Evolutionary conservation across 495 filamentous ascomycete genomes (phyloP).

Genomic region (Glonium stellatum): DNA sequence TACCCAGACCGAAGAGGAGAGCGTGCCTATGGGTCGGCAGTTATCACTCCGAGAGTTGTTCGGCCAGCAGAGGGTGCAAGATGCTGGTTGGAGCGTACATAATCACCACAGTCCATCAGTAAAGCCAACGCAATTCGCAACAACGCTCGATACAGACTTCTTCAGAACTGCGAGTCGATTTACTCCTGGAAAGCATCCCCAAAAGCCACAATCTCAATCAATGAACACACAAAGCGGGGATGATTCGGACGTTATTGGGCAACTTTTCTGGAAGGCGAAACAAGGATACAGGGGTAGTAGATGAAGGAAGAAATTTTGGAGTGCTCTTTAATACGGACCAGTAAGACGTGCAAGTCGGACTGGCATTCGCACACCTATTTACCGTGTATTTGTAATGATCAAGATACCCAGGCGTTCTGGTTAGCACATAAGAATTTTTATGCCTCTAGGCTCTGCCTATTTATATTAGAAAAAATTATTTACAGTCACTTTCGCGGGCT

Average conservation of each 20-base stretch:
- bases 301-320: not conserved
- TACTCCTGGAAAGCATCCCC: not conserved
- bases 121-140: not conserved
- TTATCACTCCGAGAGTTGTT: constrained; percentile 50
- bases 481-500: no score
- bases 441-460: not conserved
- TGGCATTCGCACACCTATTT: no score
- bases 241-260: constrained; percentile 7
- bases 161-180: constrained; percentile 3
- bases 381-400: not conserved
- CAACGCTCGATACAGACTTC: constrained; percentile 11
- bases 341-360: no score
- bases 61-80: constrained; percentile 47
- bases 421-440: not conserved
- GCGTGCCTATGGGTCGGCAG: constrained; percentile 48
- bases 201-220: not conserved
- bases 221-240: not conserved
- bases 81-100: constrained; percentile 46
- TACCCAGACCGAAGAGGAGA: constrained; percentile 33
- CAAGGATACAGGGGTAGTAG: constrained; percentile 21
- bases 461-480: not conserved
- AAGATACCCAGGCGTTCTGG: not conserved
- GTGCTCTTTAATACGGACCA: no score
- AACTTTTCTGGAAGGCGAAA: constrained; percentile 23
- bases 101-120: constrained; percentile 38